phyloP scores from a whole-genome alignment of 257 asterid species.

The Cynanchum wilfordii region DNA sequence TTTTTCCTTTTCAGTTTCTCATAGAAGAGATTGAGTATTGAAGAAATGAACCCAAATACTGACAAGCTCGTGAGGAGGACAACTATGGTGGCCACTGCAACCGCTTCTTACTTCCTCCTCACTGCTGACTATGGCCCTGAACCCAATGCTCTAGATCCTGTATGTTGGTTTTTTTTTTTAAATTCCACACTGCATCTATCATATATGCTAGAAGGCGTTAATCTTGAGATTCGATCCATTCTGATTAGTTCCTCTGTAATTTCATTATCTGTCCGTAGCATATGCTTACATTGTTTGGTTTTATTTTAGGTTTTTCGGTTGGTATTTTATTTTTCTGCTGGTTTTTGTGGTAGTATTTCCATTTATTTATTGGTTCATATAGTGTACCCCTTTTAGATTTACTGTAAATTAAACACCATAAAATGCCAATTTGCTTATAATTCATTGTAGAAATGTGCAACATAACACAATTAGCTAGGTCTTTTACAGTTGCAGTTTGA shows the following conservation, averaged over 20 bases:
- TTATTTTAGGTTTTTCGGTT: not conserved
- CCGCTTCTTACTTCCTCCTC: slow-evolving; percentile 76
- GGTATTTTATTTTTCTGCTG: not conserved
- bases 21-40: not conserved
- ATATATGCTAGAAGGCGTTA: not conserved
- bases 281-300: not conserved
- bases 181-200: not conserved
- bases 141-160: slow-evolving; percentile 82
- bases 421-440: not conserved
- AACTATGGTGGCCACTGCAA: slow-evolving; percentile 70
- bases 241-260: not conserved
- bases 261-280: not conserved
- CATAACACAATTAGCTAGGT: not conserved
- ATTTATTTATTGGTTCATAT: not conserved
- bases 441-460: not conserved
- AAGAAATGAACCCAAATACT: slow-evolving; percentile 50
- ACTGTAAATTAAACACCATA: not conserved
- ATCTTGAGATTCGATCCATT: not conserved
- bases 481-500: not conserved
- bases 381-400: not conserved
- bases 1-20: too few species aligned
- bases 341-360: not conserved
- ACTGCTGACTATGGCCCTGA: slow-evolving; percentile 87
- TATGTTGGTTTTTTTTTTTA: slow-evolving; percentile 20
- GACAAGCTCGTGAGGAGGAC: slow-evolving; percentile 78